Conservation (phyloP, 2,329 filamentous ascomycete species). For the Lecanicillium sp. region DNA sequence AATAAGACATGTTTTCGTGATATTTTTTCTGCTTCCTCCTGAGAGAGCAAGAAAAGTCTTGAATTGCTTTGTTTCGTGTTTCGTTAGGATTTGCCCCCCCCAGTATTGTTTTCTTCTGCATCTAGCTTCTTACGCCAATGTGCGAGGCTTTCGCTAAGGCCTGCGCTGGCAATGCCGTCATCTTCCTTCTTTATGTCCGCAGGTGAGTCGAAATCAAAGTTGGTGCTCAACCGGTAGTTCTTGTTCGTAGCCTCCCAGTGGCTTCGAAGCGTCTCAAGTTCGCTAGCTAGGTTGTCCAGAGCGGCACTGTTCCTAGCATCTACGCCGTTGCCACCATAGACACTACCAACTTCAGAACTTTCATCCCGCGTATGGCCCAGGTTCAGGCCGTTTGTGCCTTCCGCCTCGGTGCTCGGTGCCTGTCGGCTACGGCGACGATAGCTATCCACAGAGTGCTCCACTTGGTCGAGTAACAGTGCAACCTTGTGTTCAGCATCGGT, state of each 20-base stretch:
- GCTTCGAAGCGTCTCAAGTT: conserved; percentile 80
- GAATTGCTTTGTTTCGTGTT: conserved; percentile 13
- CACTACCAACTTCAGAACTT: conserved; percentile 52
- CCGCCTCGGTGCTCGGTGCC: conserved; percentile 43
- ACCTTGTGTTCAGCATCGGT: conserved; percentile 90
- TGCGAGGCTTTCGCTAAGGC: conserved; percentile 62
- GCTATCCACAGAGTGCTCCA: conserved; percentile 87
- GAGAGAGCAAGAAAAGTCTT: neutral
- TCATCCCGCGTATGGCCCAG: conserved; percentile 41
- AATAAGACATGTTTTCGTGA: conserved; percentile 5
- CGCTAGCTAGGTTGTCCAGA: conserved; percentile 82
- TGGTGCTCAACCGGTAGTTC: conserved; percentile 82
- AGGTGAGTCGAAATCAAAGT: conserved; percentile 71
- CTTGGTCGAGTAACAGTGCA: conserved; percentile 84
- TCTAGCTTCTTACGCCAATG: conserved; percentile 77
- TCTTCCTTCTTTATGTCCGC: conserved; percentile 33
- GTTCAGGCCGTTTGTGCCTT: conserved; percentile 27
- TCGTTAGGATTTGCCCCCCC: conserved; percentile 13
- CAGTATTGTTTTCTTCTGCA: conserved; percentile 29
- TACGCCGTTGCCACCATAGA: conserved; percentile 46
- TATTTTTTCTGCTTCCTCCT: neutral
- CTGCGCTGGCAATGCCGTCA: conserved; percentile 30
- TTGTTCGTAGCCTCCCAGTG: conserved; percentile 97
- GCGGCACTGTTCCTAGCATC: conserved; percentile 55
- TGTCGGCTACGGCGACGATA: conserved; percentile 74